phyloP scores from a whole-genome alignment of 139 green algal species.

The Micractinium conductrix region DNA sequence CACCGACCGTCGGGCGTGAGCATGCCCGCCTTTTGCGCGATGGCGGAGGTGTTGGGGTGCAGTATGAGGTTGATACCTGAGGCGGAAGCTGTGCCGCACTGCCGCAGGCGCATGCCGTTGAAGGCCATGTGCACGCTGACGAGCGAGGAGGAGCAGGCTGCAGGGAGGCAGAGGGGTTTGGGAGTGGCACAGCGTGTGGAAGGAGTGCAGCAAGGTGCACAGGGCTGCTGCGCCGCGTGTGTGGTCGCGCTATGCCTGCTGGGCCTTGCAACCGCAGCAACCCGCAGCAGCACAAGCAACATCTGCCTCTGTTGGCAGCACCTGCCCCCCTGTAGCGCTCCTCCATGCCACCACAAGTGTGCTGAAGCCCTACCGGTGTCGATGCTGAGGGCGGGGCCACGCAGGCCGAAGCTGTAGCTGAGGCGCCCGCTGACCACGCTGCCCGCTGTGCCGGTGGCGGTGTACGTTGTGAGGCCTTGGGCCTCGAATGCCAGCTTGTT shows the following conservation, averaged over 20 bases:
- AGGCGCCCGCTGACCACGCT: conserved; percentile 62
- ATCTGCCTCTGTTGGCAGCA: too few relatives aligned
- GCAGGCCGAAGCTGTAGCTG: conserved; percentile 65
- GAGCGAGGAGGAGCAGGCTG: conserved; percentile 89
- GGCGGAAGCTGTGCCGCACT: conserved; percentile 43
- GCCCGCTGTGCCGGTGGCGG: conserved; percentile 49
- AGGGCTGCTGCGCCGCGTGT: too few relatives aligned
- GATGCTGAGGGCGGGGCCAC: conserved; percentile 50
- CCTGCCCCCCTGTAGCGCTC: too few relatives aligned
- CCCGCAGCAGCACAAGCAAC: too few relatives aligned
- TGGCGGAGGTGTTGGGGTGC: conserved; percentile 48
- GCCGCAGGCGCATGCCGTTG: conserved; percentile 38
- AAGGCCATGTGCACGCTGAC: conserved; percentile 73
- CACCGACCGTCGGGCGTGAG: conserved; percentile 56
- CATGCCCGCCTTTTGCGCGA: conserved; percentile 56
- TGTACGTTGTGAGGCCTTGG: conserved; percentile 41
- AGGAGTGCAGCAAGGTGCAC: background rate
- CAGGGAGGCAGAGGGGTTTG: background rate
- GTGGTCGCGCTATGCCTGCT: too few relatives aligned
- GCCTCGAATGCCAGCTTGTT: conserved; percentile 34
- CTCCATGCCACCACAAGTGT: too few relatives aligned
- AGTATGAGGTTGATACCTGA: conserved; percentile 54
- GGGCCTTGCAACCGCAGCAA: too few relatives aligned
- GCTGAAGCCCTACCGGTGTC: conserved; percentile 62
- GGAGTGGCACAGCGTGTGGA: background rate